These are phyloP conservation scores for Trichoderma cornu-damae DNA, from an alignment of 2,329 filamentous ascomycete species.

Conservation along the genomic window DNA sequence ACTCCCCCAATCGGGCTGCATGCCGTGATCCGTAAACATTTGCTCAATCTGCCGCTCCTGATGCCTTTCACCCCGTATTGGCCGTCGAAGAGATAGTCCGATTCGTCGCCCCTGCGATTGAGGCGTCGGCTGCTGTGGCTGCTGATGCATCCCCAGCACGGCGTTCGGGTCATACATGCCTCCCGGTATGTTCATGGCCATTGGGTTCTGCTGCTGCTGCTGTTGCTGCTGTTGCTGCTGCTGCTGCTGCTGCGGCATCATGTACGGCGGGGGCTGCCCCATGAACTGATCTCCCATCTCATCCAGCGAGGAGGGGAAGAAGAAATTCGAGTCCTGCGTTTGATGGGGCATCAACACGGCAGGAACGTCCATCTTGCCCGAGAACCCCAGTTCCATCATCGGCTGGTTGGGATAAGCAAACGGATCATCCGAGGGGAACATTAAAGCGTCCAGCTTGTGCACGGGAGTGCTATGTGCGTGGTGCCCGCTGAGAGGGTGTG, in stretches of 20 bases:
- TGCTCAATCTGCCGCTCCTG: constrained; percentile 44
- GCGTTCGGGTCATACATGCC: constrained; percentile 43
- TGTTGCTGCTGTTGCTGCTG: constrained; percentile 32
- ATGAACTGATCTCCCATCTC: constrained; percentile 70
- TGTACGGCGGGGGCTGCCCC: constrained; percentile 64
- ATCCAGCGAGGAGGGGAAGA: constrained; percentile 51
- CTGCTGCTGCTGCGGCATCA: constrained; percentile 45
- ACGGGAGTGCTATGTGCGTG: constrained; percentile 42
- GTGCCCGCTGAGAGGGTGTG: constrained; percentile 31
- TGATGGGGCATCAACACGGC: constrained; percentile 32
- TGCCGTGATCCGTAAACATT: constrained; percentile 45
- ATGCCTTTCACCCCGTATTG: constrained; percentile 25
- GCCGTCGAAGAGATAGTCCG: constrained; percentile 27
- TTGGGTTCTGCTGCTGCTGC: constrained; percentile 31
- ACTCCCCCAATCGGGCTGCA: constrained; percentile 44
- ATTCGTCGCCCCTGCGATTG: constrained; percentile 28
- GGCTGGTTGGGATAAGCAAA: constrained; percentile 76
- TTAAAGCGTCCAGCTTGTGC: constrained; percentile 68
- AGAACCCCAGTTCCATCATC: constrained; percentile 54
- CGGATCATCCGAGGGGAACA: constrained; percentile 74
- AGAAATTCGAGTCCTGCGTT: constrained; percentile 41
- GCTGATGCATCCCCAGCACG: constrained; percentile 38
- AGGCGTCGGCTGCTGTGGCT: constrained; percentile 23
- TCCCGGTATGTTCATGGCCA: constrained; percentile 39
- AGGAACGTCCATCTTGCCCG: constrained; percentile 33